Base-by-base conservation (phyloP, 1,139 yeast species). In the Suhomyces panamericanus region DNA sequence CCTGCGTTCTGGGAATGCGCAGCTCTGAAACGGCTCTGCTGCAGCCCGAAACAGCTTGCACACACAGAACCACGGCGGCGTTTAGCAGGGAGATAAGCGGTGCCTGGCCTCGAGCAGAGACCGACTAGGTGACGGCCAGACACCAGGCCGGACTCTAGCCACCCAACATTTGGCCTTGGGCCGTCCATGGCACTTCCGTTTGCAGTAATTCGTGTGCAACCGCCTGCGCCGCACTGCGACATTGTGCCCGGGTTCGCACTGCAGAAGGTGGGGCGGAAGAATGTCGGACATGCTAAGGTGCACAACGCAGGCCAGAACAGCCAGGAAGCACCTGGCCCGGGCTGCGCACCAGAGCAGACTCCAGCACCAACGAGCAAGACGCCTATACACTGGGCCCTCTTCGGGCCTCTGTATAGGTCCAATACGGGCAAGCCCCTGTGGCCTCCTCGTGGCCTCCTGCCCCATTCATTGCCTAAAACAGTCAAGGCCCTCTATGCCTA, bases 401-500 rank as follows among this genome's bases (percentile, higher is more conserved):
- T n/a, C n/a, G n/a, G n/a, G n/a, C n/a, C n/a, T n/a, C n/a, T n/a
- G n/a, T n/a, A n/a, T n/a, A n/a, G n/a, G n/a, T n/a, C n/a, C n/a
- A n/a, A n/a, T n/a, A n/a, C n/a, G n/a, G n/a, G 24, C 24, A 20
- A 20, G 24, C 24, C 29, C 29, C 29, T 26, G 29, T 26, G 29
- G 29, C n/a, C n/a, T 11, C 29, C 29, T 10, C n/a, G 29, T 26
- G 29, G 29, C 13, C 29, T n/a, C 27, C 9, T 9, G 36, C 26
- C 24, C 26, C 36, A 24, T 24, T 27, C 13, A 46, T 43, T 46
- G 14, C 47, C 47, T 33, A 32, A 41, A 28, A 17, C 31, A 42
- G 49, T 28, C 41, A 35, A 30, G 20, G 6, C 34, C 24, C 15
- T 26, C 28, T 13, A 36, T 46, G 39, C 47, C 45, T 26, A 41